phyloP scores from a whole-genome alignment of 768 basidiomycete species.

The Coprinopsis sp. region DNA sequence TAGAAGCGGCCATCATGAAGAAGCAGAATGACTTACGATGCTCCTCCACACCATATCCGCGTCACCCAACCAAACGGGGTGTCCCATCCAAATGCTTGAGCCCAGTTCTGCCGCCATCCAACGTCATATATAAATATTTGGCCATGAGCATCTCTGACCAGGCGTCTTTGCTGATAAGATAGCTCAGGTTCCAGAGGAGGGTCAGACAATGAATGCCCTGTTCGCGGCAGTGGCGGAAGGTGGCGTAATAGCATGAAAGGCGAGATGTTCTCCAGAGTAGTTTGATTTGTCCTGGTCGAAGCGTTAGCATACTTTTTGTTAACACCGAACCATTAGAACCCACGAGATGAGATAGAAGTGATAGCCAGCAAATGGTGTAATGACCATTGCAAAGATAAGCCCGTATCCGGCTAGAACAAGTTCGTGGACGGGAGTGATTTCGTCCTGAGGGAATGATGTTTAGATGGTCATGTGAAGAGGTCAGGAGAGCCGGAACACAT shows the following conservation, averaged over 20 bases:
- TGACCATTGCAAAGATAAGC: slow-evolving; percentile 52
- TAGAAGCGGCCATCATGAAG: not conserved
- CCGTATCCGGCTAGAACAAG: slow-evolving; percentile 60
- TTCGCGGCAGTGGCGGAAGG: slow-evolving; percentile 55
- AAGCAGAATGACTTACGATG: slow-evolving; percentile 43
- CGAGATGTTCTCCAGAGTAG: slow-evolving; percentile 74
- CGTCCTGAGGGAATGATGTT: slow-evolving; percentile 38
- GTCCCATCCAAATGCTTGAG: slow-evolving; percentile 61
- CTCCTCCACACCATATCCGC: slow-evolving; percentile 57
- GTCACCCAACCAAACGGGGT: slow-evolving; percentile 46
- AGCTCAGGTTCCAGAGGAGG: slow-evolving; percentile 73
- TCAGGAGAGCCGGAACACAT: slow-evolving; percentile 19
- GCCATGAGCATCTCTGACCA: slow-evolving; percentile 61
- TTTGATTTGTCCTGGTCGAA: slow-evolving; percentile 67
- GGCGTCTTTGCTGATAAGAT: slow-evolving; percentile 54
- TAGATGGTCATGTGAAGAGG: not conserved
- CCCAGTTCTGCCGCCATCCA: slow-evolving; percentile 69
- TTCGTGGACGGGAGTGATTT: slow-evolving; percentile 65
- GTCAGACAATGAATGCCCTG: slow-evolving; percentile 52
- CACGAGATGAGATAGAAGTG: slow-evolving; percentile 65
- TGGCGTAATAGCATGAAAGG: slow-evolving; percentile 71
- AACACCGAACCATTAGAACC: slow-evolving; percentile 4
- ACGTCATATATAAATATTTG: slow-evolving; percentile 64
- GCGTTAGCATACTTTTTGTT: not conserved
- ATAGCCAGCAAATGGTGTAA: slow-evolving; percentile 74